Percentiles rank a stretch among this genome's conserved stretches.
Evolutionary conservation across 106 monocot genomes (phyloP).

Genomic region (Dendrobium catenatum): DNA sequence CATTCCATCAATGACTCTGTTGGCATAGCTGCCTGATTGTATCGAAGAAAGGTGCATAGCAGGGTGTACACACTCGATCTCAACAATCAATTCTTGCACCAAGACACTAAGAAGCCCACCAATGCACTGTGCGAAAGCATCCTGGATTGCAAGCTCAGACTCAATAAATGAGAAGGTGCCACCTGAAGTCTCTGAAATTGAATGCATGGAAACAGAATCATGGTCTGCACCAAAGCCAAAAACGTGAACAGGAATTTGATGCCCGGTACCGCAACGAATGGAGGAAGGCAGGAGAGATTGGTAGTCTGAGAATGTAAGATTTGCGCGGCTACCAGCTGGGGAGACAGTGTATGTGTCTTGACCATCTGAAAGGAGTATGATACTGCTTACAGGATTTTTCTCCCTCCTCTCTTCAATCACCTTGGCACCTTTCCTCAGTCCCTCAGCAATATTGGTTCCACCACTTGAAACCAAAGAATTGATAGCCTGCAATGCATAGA

Average conservation of each 20-base stretch:
- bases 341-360: conserved; percentile 67
- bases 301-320: conserved; percentile 14
- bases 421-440: conserved; percentile 44
- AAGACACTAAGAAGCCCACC: conserved; percentile 88
- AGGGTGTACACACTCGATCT: conserved; percentile 44
- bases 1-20: conserved; percentile 25
- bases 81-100: conserved; percentile 47
- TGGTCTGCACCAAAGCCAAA: conserved; percentile 92
- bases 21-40: conserved; percentile 69
- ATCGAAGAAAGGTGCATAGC: conserved; percentile 32
- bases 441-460: conserved; percentile 89
- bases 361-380: conserved; percentile 89
- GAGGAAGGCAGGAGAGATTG: conserved; percentile 40
- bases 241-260: conserved; percentile 59
- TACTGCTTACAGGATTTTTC: conserved; percentile 50
- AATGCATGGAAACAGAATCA: conserved; percentile 62
- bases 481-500: conserved; percentile 67
- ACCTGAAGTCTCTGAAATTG: conserved; percentile 65
- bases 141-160: conserved; percentile 64
- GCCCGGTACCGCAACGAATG: conserved; percentile 4
- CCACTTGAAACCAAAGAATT: conserved; percentile 50
- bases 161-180: conserved; percentile 95
- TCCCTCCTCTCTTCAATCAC: conserved; percentile 1
- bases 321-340: not conserved
- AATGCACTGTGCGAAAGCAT: conserved; percentile 93